These are phyloP conservation scores for Cyclotella baltica DNA, from an alignment of 108 stramenopile species.

Conservation along the genomic window DNA sequence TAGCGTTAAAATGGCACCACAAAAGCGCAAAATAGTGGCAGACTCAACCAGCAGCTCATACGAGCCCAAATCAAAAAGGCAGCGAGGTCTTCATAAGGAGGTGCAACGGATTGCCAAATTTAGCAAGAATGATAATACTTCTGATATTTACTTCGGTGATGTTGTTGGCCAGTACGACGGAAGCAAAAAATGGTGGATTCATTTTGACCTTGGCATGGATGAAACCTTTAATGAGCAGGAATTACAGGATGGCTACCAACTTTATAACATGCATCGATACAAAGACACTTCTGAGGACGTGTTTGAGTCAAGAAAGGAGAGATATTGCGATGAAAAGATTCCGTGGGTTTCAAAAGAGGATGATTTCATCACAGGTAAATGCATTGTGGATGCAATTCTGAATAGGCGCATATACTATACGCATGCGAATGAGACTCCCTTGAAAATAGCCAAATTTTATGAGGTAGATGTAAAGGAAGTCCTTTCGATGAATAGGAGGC, in stretches of 20 bases:
- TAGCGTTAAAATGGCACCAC: not conserved
- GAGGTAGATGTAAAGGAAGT: slow-evolving; percentile 1
- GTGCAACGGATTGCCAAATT: not conserved
- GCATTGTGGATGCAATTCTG: slow-evolving; percentile 18
- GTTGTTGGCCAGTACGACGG: not conserved
- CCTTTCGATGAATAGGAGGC: not conserved
- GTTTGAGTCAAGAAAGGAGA: not conserved
- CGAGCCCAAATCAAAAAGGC: not conserved
- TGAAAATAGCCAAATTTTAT: not conserved
- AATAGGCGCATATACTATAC: slow-evolving; percentile 17
- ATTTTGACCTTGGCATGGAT: not conserved
- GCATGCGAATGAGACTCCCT: not conserved
- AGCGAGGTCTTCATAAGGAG: not conserved
- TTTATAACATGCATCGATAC: not conserved
- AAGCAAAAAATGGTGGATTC: not conserved
- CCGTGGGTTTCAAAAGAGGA: slow-evolving; percentile 1
- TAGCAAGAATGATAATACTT: not conserved
- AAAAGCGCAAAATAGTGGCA: not conserved
- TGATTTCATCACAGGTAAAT: not conserved
- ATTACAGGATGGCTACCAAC: not conserved
- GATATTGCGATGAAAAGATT: not conserved
- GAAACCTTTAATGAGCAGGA: not conserved
- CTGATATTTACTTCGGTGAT: not conserved
- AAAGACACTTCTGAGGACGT: not conserved
- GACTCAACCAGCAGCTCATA: too few relatives aligned